phyloP scores from a whole-genome alignment of 1,284 basidiomycete species.

The Moesziomyces sp. region DNA sequence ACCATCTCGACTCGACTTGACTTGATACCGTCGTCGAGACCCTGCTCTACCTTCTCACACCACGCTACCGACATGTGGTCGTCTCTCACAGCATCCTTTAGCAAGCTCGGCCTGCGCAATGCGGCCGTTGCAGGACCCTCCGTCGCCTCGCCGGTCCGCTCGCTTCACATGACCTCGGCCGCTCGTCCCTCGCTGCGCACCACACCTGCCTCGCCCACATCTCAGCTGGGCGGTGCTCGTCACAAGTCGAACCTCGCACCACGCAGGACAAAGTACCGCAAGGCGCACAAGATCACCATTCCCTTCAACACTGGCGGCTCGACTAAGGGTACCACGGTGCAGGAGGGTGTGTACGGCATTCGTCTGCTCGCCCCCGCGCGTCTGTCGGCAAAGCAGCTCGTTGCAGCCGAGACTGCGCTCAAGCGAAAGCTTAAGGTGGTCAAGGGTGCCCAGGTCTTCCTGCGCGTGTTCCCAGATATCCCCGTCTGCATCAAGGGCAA shows the following conservation, averaged over 20 bases:
- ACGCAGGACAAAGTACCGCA: constrained; percentile 81
- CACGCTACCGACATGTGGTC: constrained; percentile 15
- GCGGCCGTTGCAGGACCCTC: constrained; percentile 18
- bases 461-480: constrained; percentile 94
- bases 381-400: constrained; percentile 90
- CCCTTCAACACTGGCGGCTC: constrained; percentile 78
- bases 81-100: constrained; percentile 30
- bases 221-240: constrained; percentile 64
- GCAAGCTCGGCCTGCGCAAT: constrained; percentile 18
- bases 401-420: constrained; percentile 85
- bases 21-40: neutral
- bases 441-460: constrained; percentile 87
- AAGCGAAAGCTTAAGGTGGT: constrained; percentile 90
- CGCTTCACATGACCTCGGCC: constrained; percentile 20
- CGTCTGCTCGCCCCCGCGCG: constrained; percentile 85
- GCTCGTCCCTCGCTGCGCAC: constrained; percentile 1
- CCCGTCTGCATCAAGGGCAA: constrained; percentile 99
- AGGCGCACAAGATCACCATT: constrained; percentile 86
- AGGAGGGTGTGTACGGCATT: constrained; percentile 90
- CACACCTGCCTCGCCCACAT: neutral
- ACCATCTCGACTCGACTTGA: constrained; percentile 1
- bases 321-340: constrained; percentile 90
- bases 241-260: constrained; percentile 79
- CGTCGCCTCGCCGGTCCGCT: constrained; percentile 10
- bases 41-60: neutral